Evolutionary conservation across 2,329 filamentous ascomycete genomes (phyloP).

Genomic region (Aspergillus udagawae): DNA sequence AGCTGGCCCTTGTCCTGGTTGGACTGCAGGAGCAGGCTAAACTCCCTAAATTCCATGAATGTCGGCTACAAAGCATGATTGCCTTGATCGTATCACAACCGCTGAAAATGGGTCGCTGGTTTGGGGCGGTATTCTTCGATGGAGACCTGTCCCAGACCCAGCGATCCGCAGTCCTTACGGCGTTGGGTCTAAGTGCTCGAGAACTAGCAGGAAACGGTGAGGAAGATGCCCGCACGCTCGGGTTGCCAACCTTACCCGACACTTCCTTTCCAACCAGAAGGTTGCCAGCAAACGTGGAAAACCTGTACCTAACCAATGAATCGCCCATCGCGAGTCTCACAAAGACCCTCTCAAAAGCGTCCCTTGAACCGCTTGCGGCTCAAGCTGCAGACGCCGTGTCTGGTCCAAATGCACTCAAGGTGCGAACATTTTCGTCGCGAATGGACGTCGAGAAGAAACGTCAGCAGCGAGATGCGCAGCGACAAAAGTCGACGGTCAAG

Average conservation of each 20-base stretch:
- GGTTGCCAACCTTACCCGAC: conserved; percentile 30
- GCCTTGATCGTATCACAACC: conserved; percentile 75
- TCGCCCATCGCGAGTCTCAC: conserved; percentile 66
- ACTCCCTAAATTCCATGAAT: conserved; percentile 69
- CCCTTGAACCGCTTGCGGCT: conserved; percentile 78
- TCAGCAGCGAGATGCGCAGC: conserved; percentile 38
- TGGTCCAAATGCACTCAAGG: conserved; percentile 80
- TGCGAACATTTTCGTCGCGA: conserved; percentile 80
- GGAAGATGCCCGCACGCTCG: conserved; percentile 43
- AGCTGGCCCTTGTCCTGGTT: conserved; percentile 71
- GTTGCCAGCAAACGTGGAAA: conserved; percentile 70
- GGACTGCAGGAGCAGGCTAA: conserved; percentile 84
- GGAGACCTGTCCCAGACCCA: conserved; percentile 89
- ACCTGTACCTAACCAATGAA: conserved; percentile 55
- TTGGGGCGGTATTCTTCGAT: conserved; percentile 79
- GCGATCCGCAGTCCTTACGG: conserved; percentile 73
- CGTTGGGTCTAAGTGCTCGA: conserved; percentile 74
- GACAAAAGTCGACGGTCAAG: conserved; percentile 64
- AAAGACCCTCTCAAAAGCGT: conserved; percentile 62
- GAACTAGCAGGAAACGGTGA: conserved; percentile 76
- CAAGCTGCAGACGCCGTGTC: conserved; percentile 73
- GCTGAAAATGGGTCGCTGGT: conserved; percentile 74
- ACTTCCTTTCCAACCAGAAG: conserved; percentile 72
- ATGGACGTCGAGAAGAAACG: conserved; percentile 60
- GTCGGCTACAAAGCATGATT: conserved; percentile 75